Conservation (phyloP, 495 filamentous ascomycete species). For the Annulohypoxylon nitens region DNA sequence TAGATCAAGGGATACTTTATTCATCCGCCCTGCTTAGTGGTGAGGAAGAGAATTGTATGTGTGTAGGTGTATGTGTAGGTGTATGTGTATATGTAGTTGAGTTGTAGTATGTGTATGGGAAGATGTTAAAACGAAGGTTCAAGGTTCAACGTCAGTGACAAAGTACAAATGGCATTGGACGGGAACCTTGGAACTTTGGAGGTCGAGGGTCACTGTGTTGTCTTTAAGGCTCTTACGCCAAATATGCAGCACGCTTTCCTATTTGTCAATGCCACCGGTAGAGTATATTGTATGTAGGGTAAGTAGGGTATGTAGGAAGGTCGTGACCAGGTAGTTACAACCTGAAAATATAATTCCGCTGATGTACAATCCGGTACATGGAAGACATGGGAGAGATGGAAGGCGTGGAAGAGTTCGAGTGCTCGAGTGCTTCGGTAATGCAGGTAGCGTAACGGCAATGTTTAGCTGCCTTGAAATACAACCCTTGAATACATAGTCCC, state of each 20-base stretch:
- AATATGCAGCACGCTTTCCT: slow-evolving; percentile 38
- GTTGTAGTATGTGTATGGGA: not conserved
- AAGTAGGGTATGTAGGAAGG: not conserved
- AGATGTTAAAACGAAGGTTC: slow-evolving; percentile 17
- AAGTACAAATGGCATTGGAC: slow-evolving; percentile 18
- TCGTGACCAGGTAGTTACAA: slow-evolving; percentile 26
- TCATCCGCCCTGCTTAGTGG: slow-evolving; percentile 7
- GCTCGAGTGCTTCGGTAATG: slow-evolving; percentile 39
- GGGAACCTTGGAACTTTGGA: slow-evolving; percentile 5
- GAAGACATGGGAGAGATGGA: not conserved
- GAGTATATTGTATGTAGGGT: slow-evolving; percentile 15
- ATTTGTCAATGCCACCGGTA: slow-evolving; percentile 46
- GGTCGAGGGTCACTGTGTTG: slow-evolving; percentile 36
- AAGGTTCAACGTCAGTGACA: slow-evolving; percentile 29
- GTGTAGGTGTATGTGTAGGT: too few species aligned
- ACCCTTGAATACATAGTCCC: slow-evolving; percentile 1
- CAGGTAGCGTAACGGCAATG: slow-evolving; percentile 46
- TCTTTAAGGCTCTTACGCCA: slow-evolving; percentile 47
- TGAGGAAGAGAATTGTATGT: not conserved
- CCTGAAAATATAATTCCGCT: slow-evolving; percentile 30
- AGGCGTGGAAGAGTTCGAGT: not conserved
- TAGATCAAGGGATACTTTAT: slow-evolving; percentile 26
- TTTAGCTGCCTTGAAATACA: slow-evolving; percentile 34
- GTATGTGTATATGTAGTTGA: too few species aligned
- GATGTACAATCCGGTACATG: slow-evolving; percentile 39